phyloP scores from a whole-genome alignment of 1,139 yeast species.

The Sugiyamaella grinbergsii region DNA sequence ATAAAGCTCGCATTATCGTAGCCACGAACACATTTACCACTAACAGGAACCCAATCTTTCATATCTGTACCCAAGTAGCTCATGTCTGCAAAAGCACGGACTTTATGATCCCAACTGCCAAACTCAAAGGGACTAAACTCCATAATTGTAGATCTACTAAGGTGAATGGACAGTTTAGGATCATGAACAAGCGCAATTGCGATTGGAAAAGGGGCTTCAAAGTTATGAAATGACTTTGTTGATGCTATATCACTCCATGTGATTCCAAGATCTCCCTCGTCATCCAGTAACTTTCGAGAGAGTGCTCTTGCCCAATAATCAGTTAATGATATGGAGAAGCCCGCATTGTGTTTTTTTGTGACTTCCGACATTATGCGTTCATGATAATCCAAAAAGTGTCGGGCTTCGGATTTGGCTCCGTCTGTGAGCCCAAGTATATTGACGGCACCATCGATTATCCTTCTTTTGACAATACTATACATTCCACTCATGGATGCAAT shows the following conservation, averaged over 20 bases:
- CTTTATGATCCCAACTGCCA: conserved; percentile 86
- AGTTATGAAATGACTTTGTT: conserved; percentile 52
- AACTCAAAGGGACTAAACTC: conserved; percentile 82
- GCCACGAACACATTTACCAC: conserved; percentile 58
- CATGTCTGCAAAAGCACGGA: conserved; percentile 65
- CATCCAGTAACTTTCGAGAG: conserved; percentile 64
- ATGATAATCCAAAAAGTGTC: conserved; percentile 49
- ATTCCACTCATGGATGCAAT: conserved; percentile 1
- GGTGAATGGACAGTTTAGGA: conserved; percentile 52
- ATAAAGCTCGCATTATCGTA: conserved; percentile 76
- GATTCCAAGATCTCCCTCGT: conserved; percentile 60
- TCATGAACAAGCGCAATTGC: conserved; percentile 75
- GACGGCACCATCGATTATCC: conserved; percentile 66
- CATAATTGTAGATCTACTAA: conserved; percentile 57
- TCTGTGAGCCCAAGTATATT: conserved; percentile 64
- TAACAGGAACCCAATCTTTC: conserved; percentile 64
- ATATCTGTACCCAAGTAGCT: conserved; percentile 73
- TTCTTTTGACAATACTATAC: conserved; percentile 44
- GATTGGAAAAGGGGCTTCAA: conserved; percentile 81
- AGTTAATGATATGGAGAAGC: conserved; percentile 67
- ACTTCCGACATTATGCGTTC: conserved; percentile 44
- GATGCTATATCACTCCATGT: conserved; percentile 66
- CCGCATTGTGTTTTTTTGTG: conserved; percentile 63
- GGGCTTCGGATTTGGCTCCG: conserved; percentile 36
- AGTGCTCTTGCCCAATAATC: conserved; percentile 90